phyloP scores from a whole-genome alignment of 805 yeast species.

The Ogataea sp. region DNA sequence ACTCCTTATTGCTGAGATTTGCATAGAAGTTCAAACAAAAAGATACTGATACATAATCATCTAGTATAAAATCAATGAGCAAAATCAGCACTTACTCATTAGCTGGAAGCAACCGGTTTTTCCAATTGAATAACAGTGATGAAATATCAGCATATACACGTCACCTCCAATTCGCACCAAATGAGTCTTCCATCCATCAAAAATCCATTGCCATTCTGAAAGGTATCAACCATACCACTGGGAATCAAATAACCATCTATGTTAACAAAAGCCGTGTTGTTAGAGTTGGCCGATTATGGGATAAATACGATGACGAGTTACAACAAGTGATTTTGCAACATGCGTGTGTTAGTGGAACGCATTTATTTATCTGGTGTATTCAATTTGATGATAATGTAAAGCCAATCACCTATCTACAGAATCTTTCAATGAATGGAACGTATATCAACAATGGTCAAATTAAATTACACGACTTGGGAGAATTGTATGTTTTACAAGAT shows the following conservation, averaged over 20 bases:
- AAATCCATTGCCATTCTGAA: not conserved
- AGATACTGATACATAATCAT: no score
- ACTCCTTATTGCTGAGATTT: no score
- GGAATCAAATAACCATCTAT: conserved; percentile 1
- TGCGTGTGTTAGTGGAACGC: conserved; percentile 35
- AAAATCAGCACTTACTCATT: no score
- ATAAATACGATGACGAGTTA: conserved; percentile 13
- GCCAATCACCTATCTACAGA: conserved; percentile 43
- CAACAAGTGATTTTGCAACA: conserved; percentile 17
- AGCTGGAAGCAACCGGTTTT: no score
- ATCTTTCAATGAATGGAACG: conserved; percentile 44
- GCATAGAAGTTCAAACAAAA: no score
- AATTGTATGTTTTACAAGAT: conserved; percentile 23
- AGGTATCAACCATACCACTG: not conserved
- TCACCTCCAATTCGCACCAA: not conserved
- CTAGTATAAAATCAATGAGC: no score
- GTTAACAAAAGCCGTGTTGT: conserved; percentile 24
- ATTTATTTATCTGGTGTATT: conserved; percentile 28
- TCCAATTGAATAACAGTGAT: no score
- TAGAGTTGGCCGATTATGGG: conserved; percentile 35
- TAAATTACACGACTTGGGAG: no score
- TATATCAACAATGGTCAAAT: conserved; percentile 28
- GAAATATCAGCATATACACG: no score
- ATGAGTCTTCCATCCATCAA: not conserved
- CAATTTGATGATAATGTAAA: conserved; percentile 40